Percentiles rank a stretch among this genome's conserved stretches.
Evolutionary conservation across 2,329 filamentous ascomycete species (phyloP).

Genomic region (Claviceps humidiphila): DNA sequence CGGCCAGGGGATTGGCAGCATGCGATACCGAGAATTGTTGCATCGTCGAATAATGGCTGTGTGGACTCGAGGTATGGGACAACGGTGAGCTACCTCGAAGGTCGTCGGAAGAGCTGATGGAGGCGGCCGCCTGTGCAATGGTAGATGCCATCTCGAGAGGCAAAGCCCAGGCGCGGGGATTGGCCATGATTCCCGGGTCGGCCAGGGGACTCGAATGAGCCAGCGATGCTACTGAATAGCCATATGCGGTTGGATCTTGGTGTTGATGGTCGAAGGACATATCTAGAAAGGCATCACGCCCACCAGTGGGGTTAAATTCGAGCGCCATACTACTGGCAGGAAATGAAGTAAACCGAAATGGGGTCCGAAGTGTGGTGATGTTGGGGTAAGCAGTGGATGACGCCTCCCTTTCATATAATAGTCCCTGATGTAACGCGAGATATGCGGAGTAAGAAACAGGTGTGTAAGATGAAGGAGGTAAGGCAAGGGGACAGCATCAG

Average conservation of each 20-base stretch:
- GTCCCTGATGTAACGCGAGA: slow-evolving; percentile 16
- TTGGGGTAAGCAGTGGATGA: slow-evolving; percentile 25
- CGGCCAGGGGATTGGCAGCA: slow-evolving; percentile 38
- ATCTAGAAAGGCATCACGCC: slow-evolving; percentile 47
- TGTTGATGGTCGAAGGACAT: slow-evolving; percentile 46
- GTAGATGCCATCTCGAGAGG: slow-evolving; percentile 38
- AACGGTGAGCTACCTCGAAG: slow-evolving; percentile 34
- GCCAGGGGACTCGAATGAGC: slow-evolving; percentile 20
- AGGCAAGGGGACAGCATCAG: slow-evolving; percentile 1
- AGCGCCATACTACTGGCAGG: slow-evolving; percentile 37
- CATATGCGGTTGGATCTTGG: slow-evolving; percentile 37
- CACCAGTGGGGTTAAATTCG: slow-evolving; percentile 44
- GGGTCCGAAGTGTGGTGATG: slow-evolving; percentile 18
- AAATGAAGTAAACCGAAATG: slow-evolving; percentile 20
- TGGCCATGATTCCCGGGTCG: slow-evolving; percentile 22
- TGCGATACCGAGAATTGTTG: slow-evolving; percentile 43
- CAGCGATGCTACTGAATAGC: slow-evolving; percentile 10
- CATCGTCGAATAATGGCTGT: slow-evolving; percentile 34
- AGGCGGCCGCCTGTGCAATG: slow-evolving; percentile 30
- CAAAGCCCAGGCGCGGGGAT: slow-evolving; percentile 33
- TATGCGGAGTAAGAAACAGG: slow-evolving; percentile 10
- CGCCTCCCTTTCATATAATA: slow-evolving; percentile 30
- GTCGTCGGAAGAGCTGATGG: slow-evolving; percentile 35
- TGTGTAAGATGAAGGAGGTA: neutral
- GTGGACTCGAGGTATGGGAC: slow-evolving; percentile 37